Percentiles rank a stretch among this genome's conserved stretches.
Conservation (phyloP, 306 rosid species). For the Glycine soja region DNA sequence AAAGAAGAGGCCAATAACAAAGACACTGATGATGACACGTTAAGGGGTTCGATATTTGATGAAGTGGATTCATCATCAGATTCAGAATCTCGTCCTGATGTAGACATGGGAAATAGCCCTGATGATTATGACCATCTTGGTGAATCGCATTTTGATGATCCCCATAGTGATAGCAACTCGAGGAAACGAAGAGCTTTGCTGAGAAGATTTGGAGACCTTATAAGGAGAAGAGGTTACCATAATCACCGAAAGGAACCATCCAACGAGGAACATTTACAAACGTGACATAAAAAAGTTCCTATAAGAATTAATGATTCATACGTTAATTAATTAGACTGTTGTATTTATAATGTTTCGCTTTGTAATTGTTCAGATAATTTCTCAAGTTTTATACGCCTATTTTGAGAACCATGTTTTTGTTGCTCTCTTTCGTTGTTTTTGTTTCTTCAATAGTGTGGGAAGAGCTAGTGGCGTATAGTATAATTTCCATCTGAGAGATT, state of each 20-base stretch:
- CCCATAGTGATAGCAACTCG: conserved; percentile 59
- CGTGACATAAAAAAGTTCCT: neutral
- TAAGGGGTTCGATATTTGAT: conserved; percentile 71
- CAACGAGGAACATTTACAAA: conserved; percentile 47
- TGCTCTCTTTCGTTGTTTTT: neutral
- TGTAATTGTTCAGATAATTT: neutral
- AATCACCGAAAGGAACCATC: conserved; percentile 49
- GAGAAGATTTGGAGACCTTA: conserved; percentile 83
- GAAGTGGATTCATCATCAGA: conserved; percentile 56
- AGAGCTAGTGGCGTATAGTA: neutral
- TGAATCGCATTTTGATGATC: conserved; percentile 58
- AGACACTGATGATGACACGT: conserved; percentile 53
- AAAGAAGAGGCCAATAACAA: conserved; percentile 47
- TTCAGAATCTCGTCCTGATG: conserved; percentile 52
- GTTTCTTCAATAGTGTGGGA: neutral
- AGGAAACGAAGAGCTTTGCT: conserved; percentile 82
- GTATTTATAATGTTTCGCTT: neutral
- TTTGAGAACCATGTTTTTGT: too few species aligned
- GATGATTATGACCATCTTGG: conserved; percentile 61
- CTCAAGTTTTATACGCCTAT: neutral
- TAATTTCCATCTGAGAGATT: neutral
- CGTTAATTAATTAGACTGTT: neutral
- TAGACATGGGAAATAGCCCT: conserved; percentile 44
- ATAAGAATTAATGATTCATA: neutral
- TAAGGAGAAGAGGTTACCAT: conserved; percentile 59